phyloP scores from a whole-genome alignment of 441 rosid species.

The Pelargonium cotyledonis region DNA sequence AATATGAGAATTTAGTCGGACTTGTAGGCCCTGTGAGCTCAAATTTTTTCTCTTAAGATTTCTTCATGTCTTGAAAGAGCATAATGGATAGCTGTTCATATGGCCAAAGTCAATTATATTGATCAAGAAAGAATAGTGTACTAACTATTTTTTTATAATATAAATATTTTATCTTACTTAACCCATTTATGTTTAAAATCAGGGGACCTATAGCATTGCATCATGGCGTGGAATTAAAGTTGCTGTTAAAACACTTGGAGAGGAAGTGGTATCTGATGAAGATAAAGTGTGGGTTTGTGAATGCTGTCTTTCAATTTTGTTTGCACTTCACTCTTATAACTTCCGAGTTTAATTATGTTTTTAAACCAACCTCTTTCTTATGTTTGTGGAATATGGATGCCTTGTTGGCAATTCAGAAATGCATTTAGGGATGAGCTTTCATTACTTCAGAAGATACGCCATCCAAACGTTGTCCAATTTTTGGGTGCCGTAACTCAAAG shows the following conservation, averaged over 20 bases:
- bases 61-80: no score
- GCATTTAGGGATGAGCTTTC: slow-evolving; percentile 76
- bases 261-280: slow-evolving; percentile 56
- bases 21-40: no score
- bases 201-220: slow-evolving; percentile 73
- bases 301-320: background rate
- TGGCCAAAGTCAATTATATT: no score
- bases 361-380: slow-evolving; percentile 9
- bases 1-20: no score
- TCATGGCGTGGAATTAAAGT: slow-evolving; percentile 73
- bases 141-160: background rate
- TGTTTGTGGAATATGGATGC: slow-evolving; percentile 7
- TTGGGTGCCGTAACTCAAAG: slow-evolving; percentile 81
- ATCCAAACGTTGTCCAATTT: slow-evolving; percentile 81
- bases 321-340: background rate
- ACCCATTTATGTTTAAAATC: background rate
- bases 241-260: slow-evolving; percentile 66
- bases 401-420: slow-evolving; percentile 35
- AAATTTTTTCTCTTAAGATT: no score
- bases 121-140: background rate
- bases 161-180: background rate
- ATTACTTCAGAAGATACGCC: slow-evolving; percentile 73
- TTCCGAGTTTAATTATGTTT: background rate
- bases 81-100: no score
- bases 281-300: slow-evolving; percentile 56